Conservation (phyloP, 2,329 filamentous ascomycete species). For the Calonectria fujianensis region DNA sequence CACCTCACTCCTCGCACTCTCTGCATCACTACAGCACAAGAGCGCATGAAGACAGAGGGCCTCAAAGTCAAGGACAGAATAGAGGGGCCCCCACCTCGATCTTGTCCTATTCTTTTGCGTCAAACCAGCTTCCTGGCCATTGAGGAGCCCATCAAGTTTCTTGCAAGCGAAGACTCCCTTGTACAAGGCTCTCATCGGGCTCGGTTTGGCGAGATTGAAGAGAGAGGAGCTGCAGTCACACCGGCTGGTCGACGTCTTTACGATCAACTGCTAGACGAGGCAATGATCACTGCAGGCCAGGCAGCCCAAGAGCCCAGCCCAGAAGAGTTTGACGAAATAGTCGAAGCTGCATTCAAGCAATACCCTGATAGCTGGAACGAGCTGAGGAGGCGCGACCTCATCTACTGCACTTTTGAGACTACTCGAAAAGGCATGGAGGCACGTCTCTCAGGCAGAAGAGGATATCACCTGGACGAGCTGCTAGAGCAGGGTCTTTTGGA, state of each 20-base stretch:
- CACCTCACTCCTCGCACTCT: slow-evolving; percentile 44
- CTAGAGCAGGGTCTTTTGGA: slow-evolving; percentile 59
- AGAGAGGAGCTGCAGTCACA: slow-evolving; percentile 70
- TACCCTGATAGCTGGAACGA: slow-evolving; percentile 65
- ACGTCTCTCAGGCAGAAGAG: background rate
- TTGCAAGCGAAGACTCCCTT: slow-evolving; percentile 52
- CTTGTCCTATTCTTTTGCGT: slow-evolving; percentile 67
- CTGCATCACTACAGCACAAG: slow-evolving; percentile 58
- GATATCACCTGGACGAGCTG: slow-evolving; percentile 54
- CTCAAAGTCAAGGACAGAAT: slow-evolving; percentile 68
- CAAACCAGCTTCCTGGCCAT: slow-evolving; percentile 73
- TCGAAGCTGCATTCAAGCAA: slow-evolving; percentile 56
- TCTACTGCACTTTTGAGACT: slow-evolving; percentile 60
- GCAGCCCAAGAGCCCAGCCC: background rate
- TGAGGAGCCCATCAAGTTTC: slow-evolving; percentile 67
- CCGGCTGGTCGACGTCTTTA: slow-evolving; percentile 65
- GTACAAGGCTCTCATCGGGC: slow-evolving; percentile 65
- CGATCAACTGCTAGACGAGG: slow-evolving; percentile 61
- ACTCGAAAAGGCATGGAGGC: slow-evolving; percentile 44
- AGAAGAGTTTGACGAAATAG: slow-evolving; percentile 46
- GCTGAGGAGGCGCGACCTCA: slow-evolving; percentile 59
- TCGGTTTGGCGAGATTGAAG: slow-evolving; percentile 71
- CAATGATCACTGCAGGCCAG: slow-evolving; percentile 47
- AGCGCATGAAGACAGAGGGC: slow-evolving; percentile 62
- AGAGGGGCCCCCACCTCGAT: slow-evolving; percentile 68